phyloP scores from a whole-genome alignment of 2,329 filamentous ascomycete species.

The Parafenestella ontariensis region DNA sequence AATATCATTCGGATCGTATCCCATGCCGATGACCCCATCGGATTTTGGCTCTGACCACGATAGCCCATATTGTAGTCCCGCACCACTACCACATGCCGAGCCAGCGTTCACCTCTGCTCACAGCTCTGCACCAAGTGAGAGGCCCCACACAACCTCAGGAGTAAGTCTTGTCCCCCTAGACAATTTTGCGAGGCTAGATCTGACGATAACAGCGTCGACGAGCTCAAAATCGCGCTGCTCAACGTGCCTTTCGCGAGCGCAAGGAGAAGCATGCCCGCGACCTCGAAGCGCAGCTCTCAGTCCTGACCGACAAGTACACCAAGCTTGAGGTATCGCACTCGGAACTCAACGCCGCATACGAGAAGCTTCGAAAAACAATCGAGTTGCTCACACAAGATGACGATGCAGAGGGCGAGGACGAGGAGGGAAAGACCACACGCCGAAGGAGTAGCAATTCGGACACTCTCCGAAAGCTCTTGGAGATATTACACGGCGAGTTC shows the following conservation, averaged over 20 bases:
- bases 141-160: slow-evolving; percentile 49
- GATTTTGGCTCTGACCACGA: slow-evolving; percentile 51
- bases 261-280: slow-evolving; percentile 72
- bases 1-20: slow-evolving; percentile 43
- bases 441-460: slow-evolving; percentile 42
- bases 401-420: slow-evolving; percentile 39
- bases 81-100: slow-evolving; percentile 35
- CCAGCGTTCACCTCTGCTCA: slow-evolving; percentile 27
- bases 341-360: slow-evolving; percentile 48
- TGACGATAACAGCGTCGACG: slow-evolving; percentile 58
- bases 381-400: slow-evolving; percentile 47
- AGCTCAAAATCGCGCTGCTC: slow-evolving; percentile 67
- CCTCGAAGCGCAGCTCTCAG: slow-evolving; percentile 63
- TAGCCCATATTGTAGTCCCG: slow-evolving; percentile 48
- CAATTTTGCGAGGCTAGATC: not conserved
- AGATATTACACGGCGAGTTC: slow-evolving; percentile 49
- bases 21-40: slow-evolving; percentile 48
- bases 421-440: slow-evolving; percentile 25
- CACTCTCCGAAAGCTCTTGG: slow-evolving; percentile 47
- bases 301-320: slow-evolving; percentile 63
- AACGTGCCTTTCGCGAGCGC: slow-evolving; percentile 67
- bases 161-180: slow-evolving; percentile 34
- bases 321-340: slow-evolving; percentile 62
- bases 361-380: slow-evolving; percentile 50
- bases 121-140: slow-evolving; percentile 31